Percentiles rank a stretch among this genome's conserved stretches.
Conservation (phyloP, 2,329 filamentous ascomycete species). For the Fusarium robinianum region DNA sequence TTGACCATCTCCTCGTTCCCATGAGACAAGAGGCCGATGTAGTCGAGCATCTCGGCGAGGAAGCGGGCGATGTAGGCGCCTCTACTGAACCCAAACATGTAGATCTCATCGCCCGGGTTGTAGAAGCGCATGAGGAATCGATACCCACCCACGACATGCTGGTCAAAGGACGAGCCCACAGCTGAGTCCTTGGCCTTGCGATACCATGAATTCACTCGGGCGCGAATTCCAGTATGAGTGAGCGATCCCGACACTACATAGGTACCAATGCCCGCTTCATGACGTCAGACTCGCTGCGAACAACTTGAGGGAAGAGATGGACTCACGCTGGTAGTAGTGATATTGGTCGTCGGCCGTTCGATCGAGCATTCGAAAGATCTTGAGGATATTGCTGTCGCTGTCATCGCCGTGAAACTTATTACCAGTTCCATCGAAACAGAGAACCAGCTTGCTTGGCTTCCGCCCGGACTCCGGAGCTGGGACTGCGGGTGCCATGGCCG, state of each 20-base stretch:
- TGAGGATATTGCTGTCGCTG: constrained; percentile 68
- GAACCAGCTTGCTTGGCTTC: constrained; percentile 53
- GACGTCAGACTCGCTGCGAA: constrained; percentile 6
- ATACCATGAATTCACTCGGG: constrained; percentile 68
- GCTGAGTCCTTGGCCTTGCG: constrained; percentile 78
- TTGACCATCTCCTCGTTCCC: constrained; percentile 85
- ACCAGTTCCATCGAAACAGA: constrained; percentile 67
- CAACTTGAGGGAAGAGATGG: rapidly evolving
- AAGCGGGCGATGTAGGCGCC: constrained; percentile 76
- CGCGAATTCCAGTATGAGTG: constrained; percentile 59
- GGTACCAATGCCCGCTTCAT: constrained; percentile 69
- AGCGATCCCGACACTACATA: constrained; percentile 67
- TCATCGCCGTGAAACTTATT: constrained; percentile 68
- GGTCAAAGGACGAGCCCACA: constrained; percentile 77
- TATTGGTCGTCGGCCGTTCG: constrained; percentile 64
- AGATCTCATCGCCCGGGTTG: constrained; percentile 65
- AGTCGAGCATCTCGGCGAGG: constrained; percentile 82
- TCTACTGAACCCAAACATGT: constrained; percentile 75
- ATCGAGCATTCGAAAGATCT: constrained; percentile 72
- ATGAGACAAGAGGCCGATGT: constrained; percentile 76
- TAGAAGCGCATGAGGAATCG: constrained; percentile 79
- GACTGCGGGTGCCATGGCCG: constrained; percentile 23
- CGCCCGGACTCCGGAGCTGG: constrained; percentile 20
- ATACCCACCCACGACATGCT: constrained; percentile 84
- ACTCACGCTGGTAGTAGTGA: constrained; percentile 66